phyloP scores from a whole-genome alignment of 1,139 yeast species.

The Pichia sp. region DNA sequence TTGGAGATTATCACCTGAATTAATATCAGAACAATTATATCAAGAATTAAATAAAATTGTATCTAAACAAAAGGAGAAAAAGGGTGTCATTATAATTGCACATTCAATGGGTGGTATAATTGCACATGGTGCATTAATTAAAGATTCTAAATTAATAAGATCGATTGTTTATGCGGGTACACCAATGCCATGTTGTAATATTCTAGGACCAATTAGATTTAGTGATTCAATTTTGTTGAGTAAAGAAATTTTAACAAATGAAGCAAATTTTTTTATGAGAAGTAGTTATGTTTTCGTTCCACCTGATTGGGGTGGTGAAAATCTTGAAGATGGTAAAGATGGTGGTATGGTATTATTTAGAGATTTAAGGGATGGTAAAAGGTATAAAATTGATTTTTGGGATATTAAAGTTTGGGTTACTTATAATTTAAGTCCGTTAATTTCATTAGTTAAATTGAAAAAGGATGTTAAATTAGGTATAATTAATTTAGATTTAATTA shows the following conservation, averaged over 20 bases:
- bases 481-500: conserved; percentile 1
- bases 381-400: conserved; percentile 66
- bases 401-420: conserved; percentile 77
- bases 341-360: conserved; percentile 63
- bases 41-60: conserved; percentile 40
- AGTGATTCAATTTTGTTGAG: conserved; percentile 78
- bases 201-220: conserved; percentile 74
- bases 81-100: conserved; percentile 65
- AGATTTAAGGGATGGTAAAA: conserved; percentile 31
- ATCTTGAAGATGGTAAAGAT: conserved; percentile 7
- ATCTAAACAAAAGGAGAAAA: conserved; percentile 23
- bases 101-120: conserved; percentile 94
- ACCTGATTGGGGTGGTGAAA: conserved; percentile 38
- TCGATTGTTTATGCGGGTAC: conserved; percentile 77
- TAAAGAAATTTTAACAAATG: conserved; percentile 68
- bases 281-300: conserved; percentile 77
- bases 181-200: conserved; percentile 80
- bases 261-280: conserved; percentile 83
- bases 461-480: conserved; percentile 7
- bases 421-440: conserved; percentile 70
- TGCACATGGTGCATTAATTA: conserved; percentile 71
- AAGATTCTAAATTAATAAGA: conserved; percentile 59
- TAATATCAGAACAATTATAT: conserved; percentile 44
- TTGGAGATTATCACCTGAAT: conserved; percentile 74
- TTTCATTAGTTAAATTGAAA: conserved; percentile 25